Conservation (phyloP, 352 stramenopile species). For the Plasmopara muralis region DNA sequence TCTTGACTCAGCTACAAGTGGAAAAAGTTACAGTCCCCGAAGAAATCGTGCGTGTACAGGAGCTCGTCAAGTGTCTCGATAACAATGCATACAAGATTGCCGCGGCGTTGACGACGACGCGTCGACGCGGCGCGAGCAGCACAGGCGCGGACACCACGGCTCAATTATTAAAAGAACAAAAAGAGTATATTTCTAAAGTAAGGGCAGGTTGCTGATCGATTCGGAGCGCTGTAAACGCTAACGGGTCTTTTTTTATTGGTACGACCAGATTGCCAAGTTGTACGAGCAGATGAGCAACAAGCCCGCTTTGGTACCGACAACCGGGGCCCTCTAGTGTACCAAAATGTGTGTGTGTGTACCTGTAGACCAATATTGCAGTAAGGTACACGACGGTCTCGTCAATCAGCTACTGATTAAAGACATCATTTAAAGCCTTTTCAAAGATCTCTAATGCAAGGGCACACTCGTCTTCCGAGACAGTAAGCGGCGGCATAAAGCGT, state of each 20-base stretch:
- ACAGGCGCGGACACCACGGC: slow-evolving; percentile 31
- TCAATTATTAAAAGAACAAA: slow-evolving; percentile 56
- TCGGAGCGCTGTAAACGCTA: background rate
- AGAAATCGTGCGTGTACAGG: slow-evolving; percentile 51
- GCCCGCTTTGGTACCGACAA: slow-evolving; percentile 1
- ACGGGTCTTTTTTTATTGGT: too few species aligned
- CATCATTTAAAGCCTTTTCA: slow-evolving; percentile 46
- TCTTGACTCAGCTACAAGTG: slow-evolving; percentile 32
- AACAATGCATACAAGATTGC: slow-evolving; percentile 70
- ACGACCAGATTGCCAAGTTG: slow-evolving; percentile 29
- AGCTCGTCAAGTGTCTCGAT: slow-evolving; percentile 59
- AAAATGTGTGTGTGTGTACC: too few species aligned
- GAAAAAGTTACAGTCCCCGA: slow-evolving; percentile 23
- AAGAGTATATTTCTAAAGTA: slow-evolving; percentile 37
- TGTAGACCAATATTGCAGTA: too few species aligned
- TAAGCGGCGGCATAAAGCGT: slow-evolving; percentile 90
- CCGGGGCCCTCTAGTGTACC: too few species aligned
- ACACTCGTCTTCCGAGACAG: slow-evolving; percentile 73
- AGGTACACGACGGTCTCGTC: too few species aligned
- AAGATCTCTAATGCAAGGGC: slow-evolving; percentile 49
- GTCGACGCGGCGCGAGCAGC: slow-evolving; percentile 16
- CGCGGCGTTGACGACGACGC: slow-evolving; percentile 35
- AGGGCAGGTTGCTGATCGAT: background rate
- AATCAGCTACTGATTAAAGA: slow-evolving; percentile 26
- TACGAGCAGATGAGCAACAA: slow-evolving; percentile 36